Percentiles rank a stretch among this genome's conserved stretches.
These are phyloP conservation scores for Tetrapisispora fleetii DNA, from an alignment of 805 yeast genomes.

Conservation along the genomic window DNA sequence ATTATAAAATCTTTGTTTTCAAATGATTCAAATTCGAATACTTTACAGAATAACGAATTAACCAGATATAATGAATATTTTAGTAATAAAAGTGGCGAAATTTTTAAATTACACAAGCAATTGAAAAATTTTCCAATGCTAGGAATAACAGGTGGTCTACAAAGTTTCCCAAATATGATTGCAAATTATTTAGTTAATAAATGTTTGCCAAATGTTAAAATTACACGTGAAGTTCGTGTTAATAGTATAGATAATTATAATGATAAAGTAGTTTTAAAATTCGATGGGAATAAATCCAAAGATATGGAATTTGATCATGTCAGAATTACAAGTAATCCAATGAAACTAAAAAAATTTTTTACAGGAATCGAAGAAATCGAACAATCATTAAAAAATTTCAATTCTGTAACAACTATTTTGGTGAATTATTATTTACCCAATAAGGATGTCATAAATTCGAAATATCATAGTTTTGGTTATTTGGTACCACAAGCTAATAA, in stretches of 20 bases:
- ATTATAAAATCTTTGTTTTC: slow-evolving; percentile 33
- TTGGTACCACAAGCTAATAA: slow-evolving; percentile 51
- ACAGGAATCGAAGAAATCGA: slow-evolving; percentile 10
- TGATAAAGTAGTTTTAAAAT: not conserved
- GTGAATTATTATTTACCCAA: slow-evolving; percentile 57
- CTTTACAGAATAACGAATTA: slow-evolving; percentile 13
- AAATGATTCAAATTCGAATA: not conserved
- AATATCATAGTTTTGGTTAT: slow-evolving; percentile 72
- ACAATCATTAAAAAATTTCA: slow-evolving; percentile 18
- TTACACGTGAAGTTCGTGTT: slow-evolving; percentile 4
- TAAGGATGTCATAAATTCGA: slow-evolving; percentile 30
- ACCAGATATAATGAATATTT: slow-evolving; percentile 33
- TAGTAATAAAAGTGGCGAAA: slow-evolving; percentile 30
- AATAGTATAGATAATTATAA: not conserved
- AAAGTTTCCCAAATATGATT: slow-evolving; percentile 34
- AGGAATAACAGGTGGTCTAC: slow-evolving; percentile 47
- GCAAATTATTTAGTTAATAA: slow-evolving; percentile 1
- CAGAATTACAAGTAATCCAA: slow-evolving; percentile 47
- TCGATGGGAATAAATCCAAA: not conserved
- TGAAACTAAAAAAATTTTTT: slow-evolving; percentile 31
- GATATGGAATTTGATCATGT: slow-evolving; percentile 40
- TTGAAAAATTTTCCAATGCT: slow-evolving; percentile 55
- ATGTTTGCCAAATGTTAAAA: slow-evolving; percentile 3
- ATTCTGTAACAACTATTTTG: slow-evolving; percentile 45
- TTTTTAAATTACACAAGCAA: slow-evolving; percentile 29